Conservation (phyloP, 2,329 filamentous ascomycete species). For the Anthostomella pinea region DNA sequence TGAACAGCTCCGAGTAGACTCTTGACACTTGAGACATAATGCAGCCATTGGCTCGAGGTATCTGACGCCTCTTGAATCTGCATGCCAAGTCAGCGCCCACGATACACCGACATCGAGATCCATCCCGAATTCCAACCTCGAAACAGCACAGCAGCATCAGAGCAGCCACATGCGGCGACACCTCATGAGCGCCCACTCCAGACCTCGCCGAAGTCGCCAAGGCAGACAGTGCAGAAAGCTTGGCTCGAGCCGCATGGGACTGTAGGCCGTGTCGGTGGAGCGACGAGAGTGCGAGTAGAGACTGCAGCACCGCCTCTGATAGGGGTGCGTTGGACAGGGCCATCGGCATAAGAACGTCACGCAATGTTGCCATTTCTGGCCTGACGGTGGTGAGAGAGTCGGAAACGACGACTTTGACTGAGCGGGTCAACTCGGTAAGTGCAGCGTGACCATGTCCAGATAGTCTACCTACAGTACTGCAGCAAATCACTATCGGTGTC, state of each 20-base stretch:
- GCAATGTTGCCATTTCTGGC: constrained; percentile 2
- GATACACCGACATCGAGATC: not conserved
- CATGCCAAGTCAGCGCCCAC: not conserved
- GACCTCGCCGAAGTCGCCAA: constrained; percentile 9
- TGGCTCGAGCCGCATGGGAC: constrained; percentile 10
- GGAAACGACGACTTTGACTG: constrained; percentile 10
- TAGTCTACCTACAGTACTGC: too few species aligned
- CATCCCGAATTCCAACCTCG: constrained; percentile 4
- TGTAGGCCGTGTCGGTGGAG: constrained; percentile 12
- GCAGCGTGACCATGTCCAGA: not conserved
- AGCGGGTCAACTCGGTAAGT: constrained; percentile 2
- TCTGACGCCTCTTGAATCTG: constrained; percentile 9
- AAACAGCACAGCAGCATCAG: constrained; percentile 14
- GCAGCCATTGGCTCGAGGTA: constrained; percentile 12
- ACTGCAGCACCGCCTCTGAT: constrained; percentile 13
- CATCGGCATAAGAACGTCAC: constrained; percentile 9
- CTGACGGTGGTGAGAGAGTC: constrained; percentile 7
- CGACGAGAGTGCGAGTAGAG: constrained; percentile 12
- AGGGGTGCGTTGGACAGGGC: constrained; percentile 8
- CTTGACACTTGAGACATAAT: constrained; percentile 10
- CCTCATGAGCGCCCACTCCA: constrained; percentile 6
- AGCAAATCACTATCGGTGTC: too few species aligned
- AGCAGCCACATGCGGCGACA: constrained; percentile 11
- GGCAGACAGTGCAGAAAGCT: constrained; percentile 11
- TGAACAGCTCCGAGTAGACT: constrained; percentile 7